A percentile compares a stretch with the other conserved stretches of the same genome.
Evolutionary conservation across 805 yeast species (phyloP).

Genomic region (Cyberlindnera euphorbiiphila): DNA sequence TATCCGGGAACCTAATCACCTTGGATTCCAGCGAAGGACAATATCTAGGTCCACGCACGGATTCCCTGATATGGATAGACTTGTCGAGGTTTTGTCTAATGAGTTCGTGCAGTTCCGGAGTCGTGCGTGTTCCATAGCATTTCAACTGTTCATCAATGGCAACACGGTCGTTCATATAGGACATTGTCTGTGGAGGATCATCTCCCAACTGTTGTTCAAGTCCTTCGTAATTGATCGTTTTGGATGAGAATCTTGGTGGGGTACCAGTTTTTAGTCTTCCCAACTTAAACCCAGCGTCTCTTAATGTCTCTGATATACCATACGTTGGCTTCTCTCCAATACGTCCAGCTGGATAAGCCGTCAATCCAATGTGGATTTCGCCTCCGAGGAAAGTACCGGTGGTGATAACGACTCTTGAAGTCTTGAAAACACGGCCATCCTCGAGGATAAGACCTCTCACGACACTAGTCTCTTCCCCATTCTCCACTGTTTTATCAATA

Average conservation of each 20-base stretch:
- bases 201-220: conserved; percentile 77
- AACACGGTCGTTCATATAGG: conserved; percentile 71
- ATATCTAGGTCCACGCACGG: conserved; percentile 94
- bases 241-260: conserved; percentile 80
- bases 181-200: conserved; percentile 84
- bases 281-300: conserved; percentile 70
- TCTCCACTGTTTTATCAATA: conserved; percentile 37
- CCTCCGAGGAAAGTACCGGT: conserved; percentile 96
- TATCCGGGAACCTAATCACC: conserved; percentile 73
- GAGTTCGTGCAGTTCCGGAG: conserved; percentile 66
- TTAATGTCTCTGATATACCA: conserved; percentile 79
- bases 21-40: conserved; percentile 97
- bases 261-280: conserved; percentile 97
- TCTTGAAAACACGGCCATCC: conserved; percentile 56
- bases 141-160: conserved; percentile 54
- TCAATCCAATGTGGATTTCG: conserved; percentile 88
- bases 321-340: conserved; percentile 90
- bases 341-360: conserved; percentile 82
- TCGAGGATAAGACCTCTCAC: conserved; percentile 72
- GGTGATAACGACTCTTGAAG: conserved; percentile 76
- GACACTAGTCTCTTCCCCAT: conserved; percentile 20
- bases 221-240: conserved; percentile 63
- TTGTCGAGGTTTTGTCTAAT: conserved; percentile 68
- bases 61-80: conserved; percentile 87
- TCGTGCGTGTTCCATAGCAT: conserved; percentile 80